Evolutionary conservation across 2,329 filamentous ascomycete genomes (phyloP), one percentile per base, ranked within the genome.

Genomic region (Colletotrichum acutatum): DNA sequence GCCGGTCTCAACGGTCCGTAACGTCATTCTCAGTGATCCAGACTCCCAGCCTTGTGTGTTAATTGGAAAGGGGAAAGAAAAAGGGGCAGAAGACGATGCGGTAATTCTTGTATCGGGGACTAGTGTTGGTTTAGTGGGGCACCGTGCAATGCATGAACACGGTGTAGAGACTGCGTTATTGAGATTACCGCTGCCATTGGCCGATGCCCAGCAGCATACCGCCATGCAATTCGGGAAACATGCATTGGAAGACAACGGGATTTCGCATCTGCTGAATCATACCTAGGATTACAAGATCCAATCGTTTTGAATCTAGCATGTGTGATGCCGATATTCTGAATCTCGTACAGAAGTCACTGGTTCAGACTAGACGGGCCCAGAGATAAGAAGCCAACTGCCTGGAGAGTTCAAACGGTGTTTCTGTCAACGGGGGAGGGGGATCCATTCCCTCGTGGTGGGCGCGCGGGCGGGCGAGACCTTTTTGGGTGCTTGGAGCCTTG

Each of bases 401-500:
- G 53, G 24, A 46, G 30, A 72, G 65, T 64, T 42, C 59, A 72
- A 62, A 68, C 65, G 37, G 68, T 68, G 52, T 71, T 71, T 68
- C 64, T 68, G n/a, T 19, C 42, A 49, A 5, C 42, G 19, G 28
- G 28, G 37, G 30, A 52, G 46, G 37, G 26, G 53, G 62, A 60
- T 30, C 67, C 60, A 53, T 65, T 34, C 19, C 67, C 67, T 54
- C 53, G 67, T 65, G 61, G 67, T 66, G 53, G 60, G 34, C 37
- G 53, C 37, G 53, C 49, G 52, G 59, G 52, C 32, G 19, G 62
- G 37, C 54, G 61, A 70, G 53, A 66, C 37, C 61, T n/a, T 66
- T 49, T 24, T 53, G 34, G 53, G 26, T 32, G 14, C 26, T 32
- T 66, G 30, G 58, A 49, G 37, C 42, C 49, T 67, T 67, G 57